phyloP scores from a whole-genome alignment of 768 basidiomycete genomes.

The Lactarius evosmus region DNA sequence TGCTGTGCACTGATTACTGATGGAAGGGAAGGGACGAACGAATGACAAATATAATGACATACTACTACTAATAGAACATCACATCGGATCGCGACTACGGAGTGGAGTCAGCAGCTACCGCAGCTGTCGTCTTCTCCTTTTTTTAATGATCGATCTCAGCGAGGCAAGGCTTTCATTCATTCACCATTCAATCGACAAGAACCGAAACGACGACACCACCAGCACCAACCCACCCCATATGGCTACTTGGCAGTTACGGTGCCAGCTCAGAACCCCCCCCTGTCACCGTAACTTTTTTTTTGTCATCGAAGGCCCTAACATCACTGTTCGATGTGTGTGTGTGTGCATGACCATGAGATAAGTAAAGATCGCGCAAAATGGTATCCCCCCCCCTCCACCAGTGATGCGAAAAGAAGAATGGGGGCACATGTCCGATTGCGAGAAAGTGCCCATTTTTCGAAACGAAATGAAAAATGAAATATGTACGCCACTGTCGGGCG shows the following conservation, averaged over 20 bases:
- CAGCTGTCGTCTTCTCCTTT: background rate
- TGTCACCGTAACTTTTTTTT: too few relatives aligned
- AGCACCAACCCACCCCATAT: too few relatives aligned
- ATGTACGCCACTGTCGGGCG: background rate
- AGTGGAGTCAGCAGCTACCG: background rate
- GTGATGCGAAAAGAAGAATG: too few relatives aligned
- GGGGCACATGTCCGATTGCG: background rate
- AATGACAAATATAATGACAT: background rate
- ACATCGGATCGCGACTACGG: background rate
- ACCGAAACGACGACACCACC: background rate
- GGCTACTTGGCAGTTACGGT: background rate
- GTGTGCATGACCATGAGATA: too few relatives aligned
- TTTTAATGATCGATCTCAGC: background rate
- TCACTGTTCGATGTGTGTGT: too few relatives aligned
- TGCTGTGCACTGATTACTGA: too few relatives aligned
- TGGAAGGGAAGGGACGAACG: background rate
- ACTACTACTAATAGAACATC: background rate
- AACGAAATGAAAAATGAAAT: background rate
- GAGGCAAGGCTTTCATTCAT: background rate
- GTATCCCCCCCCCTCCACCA: too few relatives aligned
- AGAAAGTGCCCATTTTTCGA: background rate
- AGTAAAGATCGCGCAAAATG: too few relatives aligned
- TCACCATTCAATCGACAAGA: background rate
- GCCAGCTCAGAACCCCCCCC: background rate
- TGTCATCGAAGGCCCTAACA: background rate